phyloP scores from a whole-genome alignment of 768 basidiomycete genomes.

The Tricholoma sp. region DNA sequence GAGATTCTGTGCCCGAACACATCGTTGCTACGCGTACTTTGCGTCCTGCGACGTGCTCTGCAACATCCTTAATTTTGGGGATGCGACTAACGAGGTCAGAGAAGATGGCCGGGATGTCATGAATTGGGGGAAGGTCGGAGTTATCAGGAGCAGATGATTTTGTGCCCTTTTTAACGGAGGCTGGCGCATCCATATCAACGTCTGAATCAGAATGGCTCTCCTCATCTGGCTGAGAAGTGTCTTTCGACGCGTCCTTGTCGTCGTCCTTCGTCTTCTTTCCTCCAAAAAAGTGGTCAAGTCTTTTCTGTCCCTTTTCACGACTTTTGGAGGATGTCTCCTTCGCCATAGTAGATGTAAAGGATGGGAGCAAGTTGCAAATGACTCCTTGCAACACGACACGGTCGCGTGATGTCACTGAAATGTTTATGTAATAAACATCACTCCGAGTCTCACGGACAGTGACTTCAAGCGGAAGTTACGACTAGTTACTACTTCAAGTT shows the following conservation, averaged over 20 bases:
- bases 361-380: neutral
- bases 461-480: too few species aligned
- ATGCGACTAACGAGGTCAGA: constrained; percentile 64
- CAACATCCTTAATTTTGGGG: constrained; percentile 61
- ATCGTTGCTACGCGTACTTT: constrained; percentile 93
- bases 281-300: constrained; percentile 52
- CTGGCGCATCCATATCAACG: constrained; percentile 29
- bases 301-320: constrained; percentile 42
- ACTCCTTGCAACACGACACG: constrained; percentile 10
- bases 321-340: constrained; percentile 37
- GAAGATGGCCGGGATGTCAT: constrained; percentile 68
- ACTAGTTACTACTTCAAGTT: too few species aligned
- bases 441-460: too few species aligned
- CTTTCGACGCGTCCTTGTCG: constrained; percentile 28
- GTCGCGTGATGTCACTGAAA: constrained; percentile 19
- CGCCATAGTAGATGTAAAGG: constrained; percentile 35
- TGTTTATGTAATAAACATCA: neutral
- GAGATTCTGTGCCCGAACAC: constrained; percentile 96
- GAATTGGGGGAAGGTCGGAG: constrained; percentile 73
- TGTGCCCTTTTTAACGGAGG: constrained; percentile 24
- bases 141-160: constrained; percentile 48
- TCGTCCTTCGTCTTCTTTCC: constrained; percentile 30
- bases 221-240: constrained; percentile 27
- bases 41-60: constrained; percentile 64
- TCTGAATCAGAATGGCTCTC: constrained; percentile 25